Percentiles rank a stretch among this genome's conserved stretches.
These are phyloP conservation scores for Limtongia smithiae DNA, from an alignment of 805 yeast genomes.

Conservation along the genomic window DNA sequence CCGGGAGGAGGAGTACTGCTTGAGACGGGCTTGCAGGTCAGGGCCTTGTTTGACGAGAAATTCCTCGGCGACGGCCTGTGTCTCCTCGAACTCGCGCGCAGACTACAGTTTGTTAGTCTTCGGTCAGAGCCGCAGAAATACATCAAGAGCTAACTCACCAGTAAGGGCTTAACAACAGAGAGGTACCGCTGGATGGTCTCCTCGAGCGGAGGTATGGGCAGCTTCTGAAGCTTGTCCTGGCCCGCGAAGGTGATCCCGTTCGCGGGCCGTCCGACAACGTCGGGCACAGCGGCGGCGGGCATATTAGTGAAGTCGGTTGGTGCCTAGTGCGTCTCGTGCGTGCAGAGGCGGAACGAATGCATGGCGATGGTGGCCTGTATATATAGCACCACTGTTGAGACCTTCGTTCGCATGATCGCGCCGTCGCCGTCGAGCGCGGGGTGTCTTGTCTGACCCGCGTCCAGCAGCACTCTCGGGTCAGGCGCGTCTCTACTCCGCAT, in stretches of 20 bases:
- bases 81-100: slow-evolving; percentile 60
- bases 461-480: too few species aligned
- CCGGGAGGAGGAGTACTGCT: slow-evolving; percentile 57
- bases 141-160: slow-evolving; percentile 32
- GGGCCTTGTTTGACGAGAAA: slow-evolving; percentile 57
- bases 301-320: too few species aligned
- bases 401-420: too few species aligned
- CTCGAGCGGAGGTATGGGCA: slow-evolving; percentile 76
- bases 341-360: too few species aligned
- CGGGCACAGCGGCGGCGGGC: too few species aligned
- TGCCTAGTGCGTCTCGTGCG: too few species aligned
- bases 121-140: neutral
- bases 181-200: slow-evolving; percentile 67
- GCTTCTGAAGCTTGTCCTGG: slow-evolving; percentile 57
- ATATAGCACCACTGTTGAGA: too few species aligned
- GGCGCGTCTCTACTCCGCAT: too few species aligned
- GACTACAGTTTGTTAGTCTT: slow-evolving; percentile 38
- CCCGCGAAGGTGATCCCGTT: slow-evolving; percentile 49
- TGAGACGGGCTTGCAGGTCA: slow-evolving; percentile 58
- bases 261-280: neutral
- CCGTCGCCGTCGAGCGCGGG: too few species aligned
- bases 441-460: too few species aligned
- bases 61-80: slow-evolving; percentile 54
- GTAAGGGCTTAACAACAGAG: slow-evolving; percentile 70
- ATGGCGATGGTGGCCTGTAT: too few species aligned